Evolutionary conservation across 2,329 filamentous ascomycete species (phyloP).

Genomic region (Penicillium italicum): DNA sequence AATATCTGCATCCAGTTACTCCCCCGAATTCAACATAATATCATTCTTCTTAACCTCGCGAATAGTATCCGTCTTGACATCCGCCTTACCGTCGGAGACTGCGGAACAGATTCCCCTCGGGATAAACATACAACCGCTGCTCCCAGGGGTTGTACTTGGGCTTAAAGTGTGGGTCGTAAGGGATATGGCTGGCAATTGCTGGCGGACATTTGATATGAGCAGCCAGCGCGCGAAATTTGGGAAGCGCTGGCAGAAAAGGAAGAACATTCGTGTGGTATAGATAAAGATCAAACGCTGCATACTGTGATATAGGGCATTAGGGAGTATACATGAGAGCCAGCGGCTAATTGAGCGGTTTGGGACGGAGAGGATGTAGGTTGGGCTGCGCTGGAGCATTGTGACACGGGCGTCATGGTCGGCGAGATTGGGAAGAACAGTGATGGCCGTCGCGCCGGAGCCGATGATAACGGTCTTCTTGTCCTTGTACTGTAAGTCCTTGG

Average conservation of each 20-base stretch:
- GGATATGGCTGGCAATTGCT: slow-evolving; percentile 51
- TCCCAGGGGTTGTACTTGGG: slow-evolving; percentile 66
- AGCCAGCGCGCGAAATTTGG: slow-evolving; percentile 49
- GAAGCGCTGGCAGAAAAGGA: slow-evolving; percentile 53
- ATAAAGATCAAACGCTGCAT: slow-evolving; percentile 48
- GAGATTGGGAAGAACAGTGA: slow-evolving; percentile 71
- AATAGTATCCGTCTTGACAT: slow-evolving; percentile 56
- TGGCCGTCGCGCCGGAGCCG: slow-evolving; percentile 73
- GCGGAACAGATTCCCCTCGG: slow-evolving; percentile 58
- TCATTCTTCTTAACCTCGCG: slow-evolving; percentile 48
- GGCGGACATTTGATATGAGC: slow-evolving; percentile 47
- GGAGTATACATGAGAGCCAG: slow-evolving; percentile 34
- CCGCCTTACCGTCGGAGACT: slow-evolving; percentile 51
- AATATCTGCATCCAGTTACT: slow-evolving; percentile 41
- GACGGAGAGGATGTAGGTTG: slow-evolving; percentile 63
- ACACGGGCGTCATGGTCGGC: slow-evolving; percentile 62
- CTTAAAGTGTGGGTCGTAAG: slow-evolving; percentile 61
- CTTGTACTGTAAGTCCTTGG: slow-evolving; percentile 61
- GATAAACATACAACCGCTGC: slow-evolving; percentile 71
- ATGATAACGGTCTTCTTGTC: slow-evolving; percentile 68
- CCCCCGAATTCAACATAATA: slow-evolving; percentile 48
- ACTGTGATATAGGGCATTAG: slow-evolving; percentile 30
- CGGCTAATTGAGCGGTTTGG: slow-evolving; percentile 33
- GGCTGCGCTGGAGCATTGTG: slow-evolving; percentile 78
- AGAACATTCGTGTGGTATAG: slow-evolving; percentile 49